These are phyloP conservation scores for Neurospora sp. DNA, from an alignment of 495 filamentous ascomycete species.

Conservation along the genomic window DNA sequence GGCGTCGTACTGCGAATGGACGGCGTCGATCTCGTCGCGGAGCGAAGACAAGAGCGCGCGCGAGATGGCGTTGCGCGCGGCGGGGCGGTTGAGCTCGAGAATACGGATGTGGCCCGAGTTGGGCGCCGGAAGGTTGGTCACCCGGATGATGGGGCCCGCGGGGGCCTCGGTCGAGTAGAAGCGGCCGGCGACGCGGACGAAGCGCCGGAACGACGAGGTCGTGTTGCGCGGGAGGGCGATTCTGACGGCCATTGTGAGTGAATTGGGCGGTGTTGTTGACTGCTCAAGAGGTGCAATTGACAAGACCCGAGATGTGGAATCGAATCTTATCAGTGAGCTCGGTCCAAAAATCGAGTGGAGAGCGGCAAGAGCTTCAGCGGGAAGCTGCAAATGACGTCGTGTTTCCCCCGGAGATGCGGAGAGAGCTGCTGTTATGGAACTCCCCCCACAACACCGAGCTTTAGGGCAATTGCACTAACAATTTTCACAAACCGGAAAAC, in stretches of 20 bases:
- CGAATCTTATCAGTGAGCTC: not conserved
- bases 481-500: not conserved
- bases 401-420: not conserved
- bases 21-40: conserved; percentile 53
- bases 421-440: not conserved
- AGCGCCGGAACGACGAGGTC: not conserved
- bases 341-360: not conserved
- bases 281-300: not conserved
- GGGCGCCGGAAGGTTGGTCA: conserved; percentile 64
- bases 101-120: conserved; percentile 77
- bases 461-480: not conserved
- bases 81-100: conserved; percentile 74
- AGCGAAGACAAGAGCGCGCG: conserved; percentile 61
- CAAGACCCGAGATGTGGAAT: not conserved
- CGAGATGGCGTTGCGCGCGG: conserved; percentile 84
- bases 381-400: not conserved
- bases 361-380: not conserved
- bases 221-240: not conserved
- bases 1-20: conserved; percentile 56
- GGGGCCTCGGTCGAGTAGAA: conserved; percentile 29
- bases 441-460: not conserved
- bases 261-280: not conserved
- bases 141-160: conserved; percentile 49
- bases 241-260: not conserved
- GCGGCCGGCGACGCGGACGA: conserved; percentile 2